These are phyloP conservation scores for Coemansia sp. DNA, from an alignment of 192 early-diverging fungal species.

Conservation along the genomic window DNA sequence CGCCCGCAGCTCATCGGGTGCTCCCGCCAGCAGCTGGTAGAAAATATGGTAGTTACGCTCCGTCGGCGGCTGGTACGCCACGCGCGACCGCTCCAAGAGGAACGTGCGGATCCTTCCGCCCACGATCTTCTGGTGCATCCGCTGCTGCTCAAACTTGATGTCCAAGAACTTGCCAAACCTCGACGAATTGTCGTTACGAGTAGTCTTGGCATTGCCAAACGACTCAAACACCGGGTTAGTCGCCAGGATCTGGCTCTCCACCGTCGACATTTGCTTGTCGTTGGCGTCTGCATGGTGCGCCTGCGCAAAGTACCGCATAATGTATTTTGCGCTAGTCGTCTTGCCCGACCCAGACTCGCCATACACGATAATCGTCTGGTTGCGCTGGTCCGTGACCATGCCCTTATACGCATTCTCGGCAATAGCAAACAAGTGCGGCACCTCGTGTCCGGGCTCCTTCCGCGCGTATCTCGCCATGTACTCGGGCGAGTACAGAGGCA, in stretches of 20 bases:
- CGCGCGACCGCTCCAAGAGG: slow-evolving; percentile 86
- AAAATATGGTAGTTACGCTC: slow-evolving; percentile 97
- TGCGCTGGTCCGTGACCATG: slow-evolving; percentile 88
- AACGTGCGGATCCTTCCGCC: slow-evolving; percentile 87
- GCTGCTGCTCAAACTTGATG: slow-evolving; percentile 81
- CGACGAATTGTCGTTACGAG: slow-evolving; percentile 80
- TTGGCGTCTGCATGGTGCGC: slow-evolving; percentile 69
- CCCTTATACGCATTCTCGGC: slow-evolving; percentile 96
- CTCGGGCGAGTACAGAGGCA: slow-evolving; percentile 84
- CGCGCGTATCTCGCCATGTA: slow-evolving; percentile 88
- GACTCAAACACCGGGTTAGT: slow-evolving; percentile 82
- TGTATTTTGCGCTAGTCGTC: slow-evolving; percentile 94
- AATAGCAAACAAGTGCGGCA: slow-evolving; percentile 99
- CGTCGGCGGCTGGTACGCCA: slow-evolving; percentile 63
- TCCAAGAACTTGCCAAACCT: slow-evolving; percentile 85
- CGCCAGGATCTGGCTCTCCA: slow-evolving; percentile 65
- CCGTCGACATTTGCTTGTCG: slow-evolving; percentile 48
- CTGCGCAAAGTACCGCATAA: slow-evolving; percentile 96
- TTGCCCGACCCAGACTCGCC: slow-evolving; percentile 98
- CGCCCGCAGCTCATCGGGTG: slow-evolving; percentile 68
- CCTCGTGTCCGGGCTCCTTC: slow-evolving; percentile 63
- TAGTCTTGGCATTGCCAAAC: slow-evolving; percentile 87
- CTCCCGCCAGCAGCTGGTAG: slow-evolving; percentile 91
- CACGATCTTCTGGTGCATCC: slow-evolving; percentile 68
- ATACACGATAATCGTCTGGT: slow-evolving; percentile 98